Evolutionary conservation across 345 rosid genomes (phyloP), one percentile per base, ranked within the genome.

Genomic region (Bruguiera parviflora): DNA sequence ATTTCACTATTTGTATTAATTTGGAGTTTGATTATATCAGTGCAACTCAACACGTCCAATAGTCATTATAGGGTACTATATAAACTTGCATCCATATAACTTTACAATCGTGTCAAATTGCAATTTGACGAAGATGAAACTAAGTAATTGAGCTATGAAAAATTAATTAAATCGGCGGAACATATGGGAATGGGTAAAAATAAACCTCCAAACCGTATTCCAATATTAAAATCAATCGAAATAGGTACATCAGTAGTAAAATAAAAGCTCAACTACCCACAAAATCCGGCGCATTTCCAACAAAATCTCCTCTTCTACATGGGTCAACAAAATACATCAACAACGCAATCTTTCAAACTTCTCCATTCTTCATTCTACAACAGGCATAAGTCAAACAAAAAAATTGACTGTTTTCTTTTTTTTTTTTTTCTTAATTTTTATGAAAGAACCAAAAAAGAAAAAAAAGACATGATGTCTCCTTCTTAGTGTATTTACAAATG

Each of bases 401-500:
- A 43, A 15, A 43, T 43, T 43, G 49, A 43, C 37, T 6, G 35
- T 8, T 33, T 33, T 43, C 3, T 8, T 10, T 9, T 2, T 3
- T 43, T 3, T 43, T 3, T 43, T 43, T 43, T 39, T 10, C 3
- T 39, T 3, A 39, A 4, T 6, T 32, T 35, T 35, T 2, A 13
- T 35, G 15, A 43, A 39, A 39, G 3, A 25, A 55, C 58, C 18
- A 24, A 5, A 19, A 24, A 8, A 24, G 33, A 8, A 57, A 57
- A 32, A 51, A 10, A 64, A 59, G 35, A 6, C 35, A 35, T 20
- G 51, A n/a, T 25, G 35, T 64, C 59, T 25, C 59, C 16, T 24
- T 25, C 29, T 21, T 8, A 4, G 28, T 24, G 29, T 24, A 75
- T 69, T 64, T 59, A 75, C 78, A 75, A 39, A 58, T 16, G 66